These are phyloP conservation scores for Candida mesenterica DNA, from an alignment of 1,139 yeast species.

Conservation along the genomic window DNA sequence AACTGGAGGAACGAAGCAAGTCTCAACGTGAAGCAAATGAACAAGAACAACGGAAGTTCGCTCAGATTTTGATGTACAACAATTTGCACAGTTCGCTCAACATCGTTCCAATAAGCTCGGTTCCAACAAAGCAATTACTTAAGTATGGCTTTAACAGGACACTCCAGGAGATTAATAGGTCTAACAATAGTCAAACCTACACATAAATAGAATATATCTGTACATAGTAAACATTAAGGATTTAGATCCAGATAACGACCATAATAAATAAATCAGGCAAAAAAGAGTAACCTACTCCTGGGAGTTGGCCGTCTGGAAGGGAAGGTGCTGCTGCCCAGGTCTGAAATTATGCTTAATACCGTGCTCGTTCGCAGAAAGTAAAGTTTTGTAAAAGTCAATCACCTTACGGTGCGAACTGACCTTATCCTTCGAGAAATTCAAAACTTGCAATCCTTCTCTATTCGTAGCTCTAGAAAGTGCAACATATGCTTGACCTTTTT, in stretches of 20 bases:
- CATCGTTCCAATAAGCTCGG: neutral
- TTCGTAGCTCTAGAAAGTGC: conserved; percentile 86
- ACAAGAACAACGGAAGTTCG: conserved; percentile 15
- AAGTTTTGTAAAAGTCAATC: conserved; percentile 51
- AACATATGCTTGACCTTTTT: conserved; percentile 40
- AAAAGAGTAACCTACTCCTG: neutral
- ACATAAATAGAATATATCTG: too few species aligned
- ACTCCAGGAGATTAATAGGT: neutral
- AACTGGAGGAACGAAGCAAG: conserved; percentile 1
- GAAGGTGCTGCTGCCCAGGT: conserved; percentile 15
- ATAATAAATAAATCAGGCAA: too few species aligned
- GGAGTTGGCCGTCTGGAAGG: conserved; percentile 3
- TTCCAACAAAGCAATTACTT: neutral
- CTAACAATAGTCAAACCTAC: neutral
- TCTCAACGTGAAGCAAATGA: conserved; percentile 2
- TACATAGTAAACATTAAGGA: too few species aligned
- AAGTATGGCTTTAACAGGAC: conserved; percentile 3
- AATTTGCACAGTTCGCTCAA: conserved; percentile 6
- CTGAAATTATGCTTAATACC: conserved; percentile 12
- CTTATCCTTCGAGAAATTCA: conserved; percentile 59
- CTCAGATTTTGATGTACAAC: conserved; percentile 19
- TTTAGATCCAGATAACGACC: too few species aligned
- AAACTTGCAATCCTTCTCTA: conserved; percentile 73
- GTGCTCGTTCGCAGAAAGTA: conserved; percentile 11
- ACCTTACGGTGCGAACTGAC: conserved; percentile 66